Evolutionary conservation across 805 yeast genomes (phyloP), one percentile per base, ranked within the genome.

Genomic region (Pichia sporocuriosa): DNA sequence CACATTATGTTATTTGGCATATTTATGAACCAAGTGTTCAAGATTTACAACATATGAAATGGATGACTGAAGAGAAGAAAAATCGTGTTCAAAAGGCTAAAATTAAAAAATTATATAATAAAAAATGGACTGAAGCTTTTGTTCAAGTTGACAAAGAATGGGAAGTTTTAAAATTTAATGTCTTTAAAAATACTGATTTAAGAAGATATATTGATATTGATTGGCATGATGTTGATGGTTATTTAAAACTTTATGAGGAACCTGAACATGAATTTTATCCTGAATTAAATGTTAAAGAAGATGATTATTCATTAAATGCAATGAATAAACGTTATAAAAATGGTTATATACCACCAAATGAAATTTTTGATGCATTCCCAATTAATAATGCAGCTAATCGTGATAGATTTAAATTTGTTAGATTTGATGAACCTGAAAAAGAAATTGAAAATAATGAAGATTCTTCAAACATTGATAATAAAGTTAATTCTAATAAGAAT

Each of bases 1-100:
- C 96, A 10, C 96, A 90, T 65, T 90, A 90, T 59, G 94, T 87
- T 26, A 83, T 90, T 42, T 90, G 97, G 97, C 96, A 88, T 62
- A 81, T 86, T 50, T 90, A 90, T 63, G 97, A 90, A 68, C 97
- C 97, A 22, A 83, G 95, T 17, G 77, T 81, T 20, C 97, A 89
- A 61, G 97, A 90, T 68, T 70, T 89, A 61, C 74, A 70, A 45
- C 75, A 71, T 55, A 82, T 84, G 89, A 88, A 81, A 55, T 82
- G 89, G 89, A 77, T 84, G 84, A 90, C 88, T 1, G 73, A 79
- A 56, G 90, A 77, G 52, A 83, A 62, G 93, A 84, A 57, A 68
- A 72, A 25, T 71, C 85, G 51, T 73, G 69, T 51, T 65, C 70
- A 47, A 84, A 79, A 56, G 79, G 76, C 76, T 30, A 78, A 77